Evolutionary conservation across 257 asterid species (phyloP).

Genomic region (Solanum bulbocastanum): DNA sequence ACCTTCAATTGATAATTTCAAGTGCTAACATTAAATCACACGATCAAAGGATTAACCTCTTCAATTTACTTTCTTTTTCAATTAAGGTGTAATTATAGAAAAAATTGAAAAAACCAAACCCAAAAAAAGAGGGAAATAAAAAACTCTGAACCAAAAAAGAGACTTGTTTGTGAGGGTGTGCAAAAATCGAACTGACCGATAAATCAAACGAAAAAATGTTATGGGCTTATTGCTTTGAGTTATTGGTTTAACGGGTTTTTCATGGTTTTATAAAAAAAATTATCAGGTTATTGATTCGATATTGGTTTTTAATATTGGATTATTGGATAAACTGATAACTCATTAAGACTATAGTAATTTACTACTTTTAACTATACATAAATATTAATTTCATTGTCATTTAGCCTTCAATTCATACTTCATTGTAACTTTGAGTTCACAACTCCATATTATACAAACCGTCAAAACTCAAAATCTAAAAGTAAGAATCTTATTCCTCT

Average conservation of each 20-base stretch:
- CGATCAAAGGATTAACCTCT: background rate
- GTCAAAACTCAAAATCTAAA: background rate
- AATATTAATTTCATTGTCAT: background rate
- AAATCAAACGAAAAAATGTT: no score
- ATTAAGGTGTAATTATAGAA: no score
- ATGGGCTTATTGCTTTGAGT: no score
- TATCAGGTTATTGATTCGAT: no score
- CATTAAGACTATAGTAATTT: background rate
- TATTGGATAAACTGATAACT: no score
- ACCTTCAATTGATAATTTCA: no score
- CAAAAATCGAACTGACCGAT: accelerated
- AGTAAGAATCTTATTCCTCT: no score
- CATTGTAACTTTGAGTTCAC: background rate
- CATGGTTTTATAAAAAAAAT: no score
- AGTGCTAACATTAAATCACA: background rate
- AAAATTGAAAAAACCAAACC: background rate
- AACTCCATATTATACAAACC: background rate
- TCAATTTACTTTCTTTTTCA: background rate
- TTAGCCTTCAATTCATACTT: background rate
- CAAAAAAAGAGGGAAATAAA: background rate
- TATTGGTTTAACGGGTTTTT: background rate
- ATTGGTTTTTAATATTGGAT: background rate
- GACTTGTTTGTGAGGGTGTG: background rate
- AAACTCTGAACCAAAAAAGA: no score
- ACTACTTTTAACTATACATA: background rate